Percentiles rank a stretch among this genome's conserved stretches.
phyloP scores from a whole-genome alignment of 306 rosid genomes.

The Prosopis cineraria region DNA sequence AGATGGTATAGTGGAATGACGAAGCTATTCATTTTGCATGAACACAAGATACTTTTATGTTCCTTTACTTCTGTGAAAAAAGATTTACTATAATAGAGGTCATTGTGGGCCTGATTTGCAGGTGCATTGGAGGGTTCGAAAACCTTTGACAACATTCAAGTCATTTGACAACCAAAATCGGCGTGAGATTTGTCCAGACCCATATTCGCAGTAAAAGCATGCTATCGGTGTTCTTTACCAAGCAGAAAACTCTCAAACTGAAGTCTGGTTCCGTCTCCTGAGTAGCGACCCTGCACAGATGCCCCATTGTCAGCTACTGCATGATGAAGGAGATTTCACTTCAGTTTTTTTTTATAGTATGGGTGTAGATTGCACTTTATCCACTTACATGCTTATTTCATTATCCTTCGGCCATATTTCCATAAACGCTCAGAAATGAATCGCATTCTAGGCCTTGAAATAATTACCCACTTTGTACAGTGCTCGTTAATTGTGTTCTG shows the following conservation, averaged over 20 bases:
- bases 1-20: slow-evolving; percentile 1
- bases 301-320: slow-evolving; percentile 23
- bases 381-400: slow-evolving; percentile 18
- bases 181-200: slow-evolving; percentile 47
- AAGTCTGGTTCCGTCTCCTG: slow-evolving; percentile 63
- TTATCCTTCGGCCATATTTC: background rate
- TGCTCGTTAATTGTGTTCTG: slow-evolving; percentile 35
- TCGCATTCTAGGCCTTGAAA: slow-evolving; percentile 38
- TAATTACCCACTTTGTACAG: slow-evolving; percentile 50
- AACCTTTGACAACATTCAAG: slow-evolving; percentile 61
- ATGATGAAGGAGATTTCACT: slow-evolving; percentile 30
- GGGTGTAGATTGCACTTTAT: slow-evolving; percentile 6
- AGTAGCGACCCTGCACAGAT: slow-evolving; percentile 33
- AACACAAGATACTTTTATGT: slow-evolving; percentile 4
- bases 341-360: background rate
- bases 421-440: slow-evolving; percentile 7
- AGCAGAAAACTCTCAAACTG: slow-evolving; percentile 65
- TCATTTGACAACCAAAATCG: slow-evolving; percentile 78
- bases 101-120: slow-evolving; percentile 38
- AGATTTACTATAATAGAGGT: slow-evolving; percentile 8
- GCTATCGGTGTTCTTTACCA: slow-evolving; percentile 86
- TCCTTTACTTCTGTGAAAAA: background rate
- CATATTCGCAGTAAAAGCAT: slow-evolving; percentile 91
- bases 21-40: background rate
- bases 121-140: slow-evolving; percentile 71